Evolutionary conservation across 129 eudicot species (phyloP).

Genomic region (Arctium minus): DNA sequence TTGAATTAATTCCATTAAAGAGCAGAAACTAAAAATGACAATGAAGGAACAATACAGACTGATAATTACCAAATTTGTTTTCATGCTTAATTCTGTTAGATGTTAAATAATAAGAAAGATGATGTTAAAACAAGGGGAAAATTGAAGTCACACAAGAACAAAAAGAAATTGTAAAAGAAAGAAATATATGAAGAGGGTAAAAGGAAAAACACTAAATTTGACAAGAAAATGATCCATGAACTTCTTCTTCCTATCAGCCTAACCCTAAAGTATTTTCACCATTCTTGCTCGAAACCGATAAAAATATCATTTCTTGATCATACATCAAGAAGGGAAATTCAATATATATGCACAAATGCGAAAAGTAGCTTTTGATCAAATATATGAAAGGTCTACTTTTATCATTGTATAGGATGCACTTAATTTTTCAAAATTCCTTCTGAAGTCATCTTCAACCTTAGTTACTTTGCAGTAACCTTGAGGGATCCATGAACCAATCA

Average conservation of each 20-base stretch:
- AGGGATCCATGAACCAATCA: neutral
- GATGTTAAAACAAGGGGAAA: neutral
- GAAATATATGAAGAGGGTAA: slow-evolving; percentile 6
- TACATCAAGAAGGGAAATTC: neutral
- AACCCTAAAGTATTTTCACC: neutral
- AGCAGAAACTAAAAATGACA: neutral
- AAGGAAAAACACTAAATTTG: neutral
- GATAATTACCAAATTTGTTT: slow-evolving; percentile 1
- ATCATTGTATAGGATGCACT: neutral
- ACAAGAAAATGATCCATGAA: neutral
- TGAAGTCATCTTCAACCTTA: neutral
- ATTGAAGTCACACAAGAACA: neutral
- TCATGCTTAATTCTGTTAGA: neutral
- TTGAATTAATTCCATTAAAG: slow-evolving; percentile 1
- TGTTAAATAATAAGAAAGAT: neutral
- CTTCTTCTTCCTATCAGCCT: neutral
- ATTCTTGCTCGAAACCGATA: neutral
- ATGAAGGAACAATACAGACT: neutral
- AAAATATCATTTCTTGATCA: neutral
- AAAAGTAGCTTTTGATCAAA: neutral
- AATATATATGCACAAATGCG: neutral
- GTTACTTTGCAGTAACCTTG: neutral
- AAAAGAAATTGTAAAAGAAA: neutral
- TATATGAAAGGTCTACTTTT: neutral
- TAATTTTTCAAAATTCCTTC: neutral